Base-by-base conservation (phyloP, 169 alveolate species). In the Plasmodium knowlesi region DNA sequence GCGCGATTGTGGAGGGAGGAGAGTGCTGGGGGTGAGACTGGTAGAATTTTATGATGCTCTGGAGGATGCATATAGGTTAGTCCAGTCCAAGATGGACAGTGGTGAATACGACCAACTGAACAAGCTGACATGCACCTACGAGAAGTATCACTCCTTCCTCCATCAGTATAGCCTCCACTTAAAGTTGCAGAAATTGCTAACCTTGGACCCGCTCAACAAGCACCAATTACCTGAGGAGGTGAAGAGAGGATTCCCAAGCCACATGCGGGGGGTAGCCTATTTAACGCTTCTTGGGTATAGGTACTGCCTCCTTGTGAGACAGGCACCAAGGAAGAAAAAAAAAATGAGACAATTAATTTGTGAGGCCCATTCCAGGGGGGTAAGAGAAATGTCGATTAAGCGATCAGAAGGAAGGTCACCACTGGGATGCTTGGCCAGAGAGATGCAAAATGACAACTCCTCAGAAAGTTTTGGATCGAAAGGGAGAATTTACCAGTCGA, bases 21-120 rank as follows among this genome's bases (percentile, higher is more conserved):
- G 83, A 19, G 78, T 88, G 25, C n/a, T 67, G 14, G 94, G 94
- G 39, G 43, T 88, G 46, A 76, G 81, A 16, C 37, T 88, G n/a
- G 46, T 34, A 0, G 82, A 78, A 39, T 88, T 88, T 78, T 88
- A 53, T 46, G 88, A 88, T 6, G 73, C 71, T 9, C 39, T 88
- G 43, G 82, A 88, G 70, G 89, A 88, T 78, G 94, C 94, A 2
- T 78, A 88, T 61, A 22, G 14, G 82, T 88, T 88, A 57, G 71
- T 88, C n/a, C 25, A 67, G 1, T 67, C 14, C 22, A 88, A 57
- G n/a, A 57, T 57, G 79, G 12, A 46, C 10, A 30, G n/a, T 16
- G 19, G 16, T 43, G 54, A 61, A 30, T 12, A 16, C 76, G 37
- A 41, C 30, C 25, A 25, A 10, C 14, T 22, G 14, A 30, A 30